Percentiles rank a stretch among this genome's conserved stretches.
Evolutionary conservation across 768 basidiomycete species (phyloP).

Genomic region (Grammothele lineata): DNA sequence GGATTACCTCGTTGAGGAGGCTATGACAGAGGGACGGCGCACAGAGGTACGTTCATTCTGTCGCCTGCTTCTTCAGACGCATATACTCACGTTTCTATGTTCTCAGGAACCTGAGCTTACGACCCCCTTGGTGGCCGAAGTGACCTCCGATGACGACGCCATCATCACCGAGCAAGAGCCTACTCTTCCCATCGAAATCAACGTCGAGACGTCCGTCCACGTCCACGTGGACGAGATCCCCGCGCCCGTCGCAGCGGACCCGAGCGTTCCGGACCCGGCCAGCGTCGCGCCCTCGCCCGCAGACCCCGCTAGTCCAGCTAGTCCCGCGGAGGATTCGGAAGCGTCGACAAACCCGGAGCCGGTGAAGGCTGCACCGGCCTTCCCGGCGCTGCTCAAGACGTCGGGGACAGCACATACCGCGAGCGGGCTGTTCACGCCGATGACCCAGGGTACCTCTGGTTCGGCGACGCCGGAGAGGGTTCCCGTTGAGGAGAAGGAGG

Average conservation of each 20-base stretch:
- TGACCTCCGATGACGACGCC: too few relatives aligned
- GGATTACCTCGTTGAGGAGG: conserved; percentile 32
- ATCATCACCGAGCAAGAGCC: too few relatives aligned
- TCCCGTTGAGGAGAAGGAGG: background rate
- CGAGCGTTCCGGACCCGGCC: conserved; percentile 35
- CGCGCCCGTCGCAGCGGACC: conserved; percentile 40
- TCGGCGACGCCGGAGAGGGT: conserved; percentile 24
- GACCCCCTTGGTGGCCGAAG: too few relatives aligned
- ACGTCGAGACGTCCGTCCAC: background rate
- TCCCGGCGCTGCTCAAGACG: too few relatives aligned
- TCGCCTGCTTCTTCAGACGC: background rate
- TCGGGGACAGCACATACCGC: conserved; percentile 2
- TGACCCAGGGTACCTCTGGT: conserved; percentile 33
- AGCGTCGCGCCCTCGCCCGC: too few relatives aligned
- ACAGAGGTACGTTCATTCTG: conserved; percentile 27
- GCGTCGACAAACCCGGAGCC: too few relatives aligned
- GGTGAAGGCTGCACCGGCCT: too few relatives aligned
- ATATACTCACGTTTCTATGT: too few relatives aligned
- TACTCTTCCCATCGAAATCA: background rate
- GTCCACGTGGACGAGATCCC: conserved; percentile 18
- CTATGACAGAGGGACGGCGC: conserved; percentile 24
- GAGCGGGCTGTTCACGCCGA: conserved; percentile 38
- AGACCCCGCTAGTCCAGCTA: too few relatives aligned
- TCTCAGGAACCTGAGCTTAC: conserved; percentile 3
- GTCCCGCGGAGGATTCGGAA: too few relatives aligned